Evolutionary conservation across 495 filamentous ascomycete species (phyloP), one percentile per base, ranked within the genome.

Genomic region (Penicillium odoratum): DNA sequence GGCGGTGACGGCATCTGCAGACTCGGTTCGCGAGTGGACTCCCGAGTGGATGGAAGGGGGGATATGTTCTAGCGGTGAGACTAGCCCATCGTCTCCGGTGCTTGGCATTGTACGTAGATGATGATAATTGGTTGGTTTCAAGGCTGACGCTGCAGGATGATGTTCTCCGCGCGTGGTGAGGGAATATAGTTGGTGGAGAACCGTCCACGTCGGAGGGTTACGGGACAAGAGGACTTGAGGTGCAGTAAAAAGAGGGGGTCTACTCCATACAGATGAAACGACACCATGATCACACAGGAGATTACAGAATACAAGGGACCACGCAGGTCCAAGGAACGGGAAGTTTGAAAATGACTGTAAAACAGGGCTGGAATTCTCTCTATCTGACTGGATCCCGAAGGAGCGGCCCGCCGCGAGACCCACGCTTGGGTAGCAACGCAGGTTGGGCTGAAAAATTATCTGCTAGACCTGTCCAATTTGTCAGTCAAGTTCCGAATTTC

Each of bases 371-470:
- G 26, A 7, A 46, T 42, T 52, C 40, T 40, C 38, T 51, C 49
- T 53, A 48, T 48, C 29, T 53, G 13, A 57, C 18, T 48, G 44
- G 48, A 25, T 57, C 47, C 46, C 56, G 42, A 28, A 40, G 40
- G 36, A 16, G 43, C 67, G 67, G 67, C 42, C 58, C 67, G 67
- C 59, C 45, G 67, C 67, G 65, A 62, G 62, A 56, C 65, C 61
- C 68, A 69, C 57, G 70, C 31, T 79, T 78, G 74, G 76, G 76
- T 69, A 79, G 72, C 74, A 75, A 74, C 74, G 72, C 74, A 70
- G 66, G 26, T 55, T 40, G 21, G 48, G 47, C 15, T 11, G 26
- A 15, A 30, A 30, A 31, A 49, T 3, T 36, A 18, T 16, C 11
- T 38, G 21, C n/a, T 53, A 38, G 51, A 53, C 28, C 51, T 53